Conservation (phyloP, 2,329 filamentous ascomycete species). For the Westerdykella ornata region DNA sequence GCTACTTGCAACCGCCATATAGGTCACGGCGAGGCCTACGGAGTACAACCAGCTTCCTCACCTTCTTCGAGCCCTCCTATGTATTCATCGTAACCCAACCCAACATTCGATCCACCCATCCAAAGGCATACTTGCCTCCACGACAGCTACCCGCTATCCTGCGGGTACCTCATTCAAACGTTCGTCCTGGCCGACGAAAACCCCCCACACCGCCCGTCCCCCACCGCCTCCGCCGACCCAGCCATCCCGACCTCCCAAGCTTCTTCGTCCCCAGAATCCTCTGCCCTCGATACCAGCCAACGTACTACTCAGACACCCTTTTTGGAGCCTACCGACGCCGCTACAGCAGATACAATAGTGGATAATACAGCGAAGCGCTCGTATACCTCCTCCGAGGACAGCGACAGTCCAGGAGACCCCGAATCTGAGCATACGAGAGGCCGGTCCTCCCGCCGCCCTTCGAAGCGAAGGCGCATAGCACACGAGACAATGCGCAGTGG, state of each 20-base stretch:
- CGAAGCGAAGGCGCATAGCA: slow-evolving; percentile 40
- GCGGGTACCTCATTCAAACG: slow-evolving; percentile 28
- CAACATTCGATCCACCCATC: slow-evolving; percentile 8
- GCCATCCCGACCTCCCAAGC: slow-evolving; percentile 50
- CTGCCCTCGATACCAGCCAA: slow-evolving; percentile 5
- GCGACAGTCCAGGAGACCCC: slow-evolving; percentile 16
- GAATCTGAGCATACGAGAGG: slow-evolving; percentile 16
- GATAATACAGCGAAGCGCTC: slow-evolving; percentile 26
- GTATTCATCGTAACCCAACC: slow-evolving; percentile 9
- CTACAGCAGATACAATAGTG: slow-evolving; percentile 9
- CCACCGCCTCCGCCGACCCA: slow-evolving; percentile 62
- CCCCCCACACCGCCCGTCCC: slow-evolving; percentile 51
- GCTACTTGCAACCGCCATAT: no score
- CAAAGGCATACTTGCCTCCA: slow-evolving; percentile 17
- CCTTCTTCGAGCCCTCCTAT: slow-evolving; percentile 7
- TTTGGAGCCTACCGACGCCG: slow-evolving; percentile 9
- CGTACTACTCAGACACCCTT: neutral
- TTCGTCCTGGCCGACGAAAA: slow-evolving; percentile 69
- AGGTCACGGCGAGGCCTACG: no score
- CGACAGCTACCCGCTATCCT: slow-evolving; percentile 22
- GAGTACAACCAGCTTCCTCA: neutral
- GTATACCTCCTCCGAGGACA: slow-evolving; percentile 27
- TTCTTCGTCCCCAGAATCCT: slow-evolving; percentile 39
- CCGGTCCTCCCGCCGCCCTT: slow-evolving; percentile 31
- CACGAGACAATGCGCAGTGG: slow-evolving; percentile 41